Conservation (phyloP, 805 yeast species). For the Starmera quercuum region DNA sequence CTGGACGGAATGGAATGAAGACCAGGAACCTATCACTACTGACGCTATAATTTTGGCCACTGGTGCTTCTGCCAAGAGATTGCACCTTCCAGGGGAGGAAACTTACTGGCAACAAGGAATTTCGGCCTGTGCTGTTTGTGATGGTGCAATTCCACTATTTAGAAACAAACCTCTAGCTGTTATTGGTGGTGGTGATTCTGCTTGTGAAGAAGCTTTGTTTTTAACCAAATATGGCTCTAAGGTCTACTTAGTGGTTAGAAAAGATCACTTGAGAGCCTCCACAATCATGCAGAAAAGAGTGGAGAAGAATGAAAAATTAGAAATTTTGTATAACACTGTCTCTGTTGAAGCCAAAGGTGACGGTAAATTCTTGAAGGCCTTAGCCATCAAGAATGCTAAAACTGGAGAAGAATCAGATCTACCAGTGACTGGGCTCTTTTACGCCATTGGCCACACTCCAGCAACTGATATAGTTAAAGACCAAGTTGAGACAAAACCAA, state of each 20-base stretch:
- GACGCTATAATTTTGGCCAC: conserved; percentile 93
- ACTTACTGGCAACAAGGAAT: conserved; percentile 98
- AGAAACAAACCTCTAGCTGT: conserved; percentile 97
- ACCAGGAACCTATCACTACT: conserved; percentile 81
- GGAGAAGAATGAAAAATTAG: conserved; percentile 75
- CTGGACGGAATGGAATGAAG: conserved; percentile 96
- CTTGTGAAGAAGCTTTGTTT: conserved; percentile 97
- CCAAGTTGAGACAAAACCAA: conserved; percentile 74
- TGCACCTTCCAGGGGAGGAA: conserved; percentile 93
- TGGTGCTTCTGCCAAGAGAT: conserved; percentile 97
- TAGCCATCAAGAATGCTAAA: conserved; percentile 62
- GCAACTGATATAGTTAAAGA: conserved; percentile 77
- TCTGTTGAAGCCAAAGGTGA: conserved; percentile 89
- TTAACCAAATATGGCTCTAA: conserved; percentile 96
- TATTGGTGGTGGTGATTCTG: conserved; percentile 99
- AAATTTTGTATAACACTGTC: conserved; percentile 80
- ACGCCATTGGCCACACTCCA: conserved; percentile 96
- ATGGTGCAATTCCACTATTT: conserved; percentile 98
- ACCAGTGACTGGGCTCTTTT: conserved; percentile 85
- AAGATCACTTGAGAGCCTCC: conserved; percentile 91
- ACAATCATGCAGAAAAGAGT: conserved; percentile 96
- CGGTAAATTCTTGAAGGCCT: conserved; percentile 67
- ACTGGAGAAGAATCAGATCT: conserved; percentile 64
- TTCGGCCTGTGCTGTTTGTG: conserved; percentile 99
- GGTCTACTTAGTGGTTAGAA: conserved; percentile 89